These are phyloP conservation scores for Phytophthora pisi DNA, from an alignment of 352 stramenopile genomes.

Conservation along the genomic window DNA sequence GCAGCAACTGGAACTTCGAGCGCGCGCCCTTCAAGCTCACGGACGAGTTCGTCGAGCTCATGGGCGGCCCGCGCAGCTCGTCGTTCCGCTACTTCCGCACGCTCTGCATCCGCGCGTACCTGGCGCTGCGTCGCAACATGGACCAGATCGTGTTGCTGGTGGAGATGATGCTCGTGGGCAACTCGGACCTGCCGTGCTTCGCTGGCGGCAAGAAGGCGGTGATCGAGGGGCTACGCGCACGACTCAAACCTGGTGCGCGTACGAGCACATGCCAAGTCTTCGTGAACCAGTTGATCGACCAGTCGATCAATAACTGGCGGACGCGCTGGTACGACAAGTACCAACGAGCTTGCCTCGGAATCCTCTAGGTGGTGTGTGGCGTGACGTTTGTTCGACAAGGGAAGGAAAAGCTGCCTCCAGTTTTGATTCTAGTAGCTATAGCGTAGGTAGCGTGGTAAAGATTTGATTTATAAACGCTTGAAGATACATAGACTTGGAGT, in stretches of 20 bases:
- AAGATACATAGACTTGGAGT: no score
- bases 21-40: slow-evolving; percentile 98
- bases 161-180: slow-evolving; percentile 95
- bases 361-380: slow-evolving; percentile 51
- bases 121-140: slow-evolving; percentile 93
- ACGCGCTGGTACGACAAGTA: slow-evolving; percentile 93
- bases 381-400: not conserved
- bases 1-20: slow-evolving; percentile 96
- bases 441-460: slow-evolving; percentile 23
- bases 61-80: slow-evolving; percentile 92
- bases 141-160: slow-evolving; percentile 95
- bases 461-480: slow-evolving; percentile 40
- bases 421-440: slow-evolving; percentile 41
- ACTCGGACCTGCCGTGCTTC: slow-evolving; percentile 85
- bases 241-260: slow-evolving; percentile 79
- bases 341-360: slow-evolving; percentile 87
- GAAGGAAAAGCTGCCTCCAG: slow-evolving; percentile 1
- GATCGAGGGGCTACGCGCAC: slow-evolving; percentile 75
- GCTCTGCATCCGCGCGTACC: slow-evolving; percentile 95
- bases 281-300: slow-evolving; percentile 87
- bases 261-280: slow-evolving; percentile 84
- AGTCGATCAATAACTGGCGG: slow-evolving; percentile 90
- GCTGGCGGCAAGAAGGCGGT: slow-evolving; percentile 81
- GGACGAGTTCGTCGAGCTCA: slow-evolving; percentile 94
- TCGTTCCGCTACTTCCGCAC: slow-evolving; percentile 96